A percentile compares a stretch with the other conserved stretches of the same genome.
These are phyloP conservation scores for Posidonia oceanica DNA, from an alignment of 116 monocot species.

Conservation along the genomic window DNA sequence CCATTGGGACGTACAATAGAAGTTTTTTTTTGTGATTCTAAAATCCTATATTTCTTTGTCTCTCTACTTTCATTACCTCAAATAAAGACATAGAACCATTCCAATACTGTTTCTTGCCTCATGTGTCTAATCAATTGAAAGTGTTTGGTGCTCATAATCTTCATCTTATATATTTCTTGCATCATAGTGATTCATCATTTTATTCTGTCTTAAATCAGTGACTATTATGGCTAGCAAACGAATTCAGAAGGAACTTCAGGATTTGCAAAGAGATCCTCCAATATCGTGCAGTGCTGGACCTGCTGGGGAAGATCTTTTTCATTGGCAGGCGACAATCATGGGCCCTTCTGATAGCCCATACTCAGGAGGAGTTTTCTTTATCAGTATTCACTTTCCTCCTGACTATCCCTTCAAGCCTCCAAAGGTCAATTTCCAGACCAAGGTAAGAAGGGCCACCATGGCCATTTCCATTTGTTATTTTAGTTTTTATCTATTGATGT, in stretches of 20 bases:
- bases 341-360: slow-evolving; percentile 78
- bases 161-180: too few species aligned
- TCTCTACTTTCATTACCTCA: too few species aligned
- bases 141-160: too few species aligned
- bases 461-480: too few species aligned
- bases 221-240: slow-evolving; percentile 55
- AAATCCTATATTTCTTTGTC: too few species aligned
- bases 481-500: not conserved
- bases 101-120: too few species aligned
- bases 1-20: too few species aligned
- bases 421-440: slow-evolving; percentile 77
- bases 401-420: slow-evolving; percentile 86
- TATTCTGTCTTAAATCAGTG: not conserved
- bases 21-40: too few species aligned
- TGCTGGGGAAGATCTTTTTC: slow-evolving; percentile 72
- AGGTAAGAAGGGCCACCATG: slow-evolving; percentile 25
- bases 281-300: slow-evolving; percentile 85
- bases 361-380: slow-evolving; percentile 70
- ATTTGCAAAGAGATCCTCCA: slow-evolving; percentile 72
- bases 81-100: too few species aligned
- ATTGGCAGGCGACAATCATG: slow-evolving; percentile 87
- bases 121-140: too few species aligned
- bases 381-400: slow-evolving; percentile 67
- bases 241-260: slow-evolving; percentile 80
- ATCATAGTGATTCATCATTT: not conserved